Percentiles rank a stretch among this genome's conserved stretches.
Evolutionary conservation across 179 eudicot genomes (phyloP).

Genomic region (Beta macrorhiza): DNA sequence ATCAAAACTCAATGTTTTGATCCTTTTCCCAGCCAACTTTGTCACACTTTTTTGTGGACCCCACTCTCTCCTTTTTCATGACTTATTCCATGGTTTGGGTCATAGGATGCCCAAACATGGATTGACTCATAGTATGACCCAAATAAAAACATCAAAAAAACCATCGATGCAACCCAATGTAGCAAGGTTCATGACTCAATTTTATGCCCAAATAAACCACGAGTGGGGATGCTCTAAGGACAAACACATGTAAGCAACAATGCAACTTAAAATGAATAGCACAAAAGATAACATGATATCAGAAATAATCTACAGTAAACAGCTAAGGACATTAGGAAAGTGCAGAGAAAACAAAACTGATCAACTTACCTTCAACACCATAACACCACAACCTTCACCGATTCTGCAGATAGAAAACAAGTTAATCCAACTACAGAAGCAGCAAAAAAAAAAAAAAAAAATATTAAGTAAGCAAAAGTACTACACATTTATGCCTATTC

Average conservation of each 20-base stretch:
- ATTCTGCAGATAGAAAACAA: conserved; percentile 52
- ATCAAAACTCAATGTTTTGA: too few species aligned
- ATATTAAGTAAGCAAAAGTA: neutral
- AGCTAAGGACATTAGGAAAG: neutral
- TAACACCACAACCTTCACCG: conserved; percentile 88
- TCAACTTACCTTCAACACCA: conserved; percentile 87
- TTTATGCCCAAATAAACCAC: too few species aligned
- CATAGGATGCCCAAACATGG: too few species aligned
- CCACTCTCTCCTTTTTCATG: too few species aligned
- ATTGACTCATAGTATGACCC: too few species aligned
- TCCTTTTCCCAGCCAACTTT: too few species aligned
- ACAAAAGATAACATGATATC: conserved; percentile 11
- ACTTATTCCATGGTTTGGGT: too few species aligned
- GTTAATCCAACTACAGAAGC: conserved; percentile 9
- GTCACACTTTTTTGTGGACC: too few species aligned
- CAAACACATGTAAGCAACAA: conserved; percentile 7
- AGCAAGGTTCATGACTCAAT: too few species aligned
- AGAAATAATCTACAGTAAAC: neutral
- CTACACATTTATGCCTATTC: neutral
- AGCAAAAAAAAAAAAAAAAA: neutral
- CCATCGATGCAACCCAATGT: too few species aligned
- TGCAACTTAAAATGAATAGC: conserved; percentile 7
- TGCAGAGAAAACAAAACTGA: neutral
- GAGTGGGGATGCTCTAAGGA: neutral
- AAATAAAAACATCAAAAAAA: too few species aligned